A percentile compares a stretch with the other conserved stretches of the same genome.
phyloP scores from a whole-genome alignment of 2,329 filamentous ascomycete genomes.

The Aspergillus hiratsukae region DNA sequence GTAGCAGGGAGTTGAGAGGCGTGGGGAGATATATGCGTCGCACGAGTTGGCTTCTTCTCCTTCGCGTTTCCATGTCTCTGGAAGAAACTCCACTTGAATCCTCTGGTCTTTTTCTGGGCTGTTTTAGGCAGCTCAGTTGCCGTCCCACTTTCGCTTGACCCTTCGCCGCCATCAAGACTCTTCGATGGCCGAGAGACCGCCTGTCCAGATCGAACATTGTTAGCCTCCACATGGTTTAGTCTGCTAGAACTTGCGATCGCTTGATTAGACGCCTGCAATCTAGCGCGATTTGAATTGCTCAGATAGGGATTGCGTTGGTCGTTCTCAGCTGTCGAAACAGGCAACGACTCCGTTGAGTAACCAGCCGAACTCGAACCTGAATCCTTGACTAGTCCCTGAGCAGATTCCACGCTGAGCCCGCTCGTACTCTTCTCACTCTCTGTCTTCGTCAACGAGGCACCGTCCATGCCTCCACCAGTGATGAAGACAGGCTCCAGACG shows the following conservation, averaged over 20 bases:
- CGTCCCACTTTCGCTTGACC: neutral
- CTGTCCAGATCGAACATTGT: neutral
- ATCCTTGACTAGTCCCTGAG: constrained; percentile 18
- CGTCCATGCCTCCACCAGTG: constrained; percentile 40
- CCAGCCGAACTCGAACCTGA: constrained; percentile 22
- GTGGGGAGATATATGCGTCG: constrained; percentile 17
- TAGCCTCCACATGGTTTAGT: neutral
- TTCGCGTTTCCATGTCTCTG: constrained; percentile 39
- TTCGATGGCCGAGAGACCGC: neutral
- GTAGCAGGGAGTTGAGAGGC: constrained; percentile 37
- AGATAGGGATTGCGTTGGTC: neutral
- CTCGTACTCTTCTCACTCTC: constrained; percentile 39
- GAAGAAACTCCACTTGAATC: constrained; percentile 54
- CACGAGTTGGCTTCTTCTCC: constrained; percentile 6
- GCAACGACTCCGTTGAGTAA: constrained; percentile 33
- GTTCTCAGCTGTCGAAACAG: constrained; percentile 9
- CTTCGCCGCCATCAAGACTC: neutral
- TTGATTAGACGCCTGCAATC: constrained; percentile 3
- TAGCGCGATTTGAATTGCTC: neutral
- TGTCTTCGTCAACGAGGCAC: constrained; percentile 31
- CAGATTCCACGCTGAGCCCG: constrained; percentile 28
- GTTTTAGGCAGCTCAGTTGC: constrained; percentile 13
- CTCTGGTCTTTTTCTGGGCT: constrained; percentile 33
- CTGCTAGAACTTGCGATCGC: neutral
- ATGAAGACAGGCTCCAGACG: constrained; percentile 49